phyloP scores from a whole-genome alignment of 257 asterid species.

The Solanum chiquidenum region DNA sequence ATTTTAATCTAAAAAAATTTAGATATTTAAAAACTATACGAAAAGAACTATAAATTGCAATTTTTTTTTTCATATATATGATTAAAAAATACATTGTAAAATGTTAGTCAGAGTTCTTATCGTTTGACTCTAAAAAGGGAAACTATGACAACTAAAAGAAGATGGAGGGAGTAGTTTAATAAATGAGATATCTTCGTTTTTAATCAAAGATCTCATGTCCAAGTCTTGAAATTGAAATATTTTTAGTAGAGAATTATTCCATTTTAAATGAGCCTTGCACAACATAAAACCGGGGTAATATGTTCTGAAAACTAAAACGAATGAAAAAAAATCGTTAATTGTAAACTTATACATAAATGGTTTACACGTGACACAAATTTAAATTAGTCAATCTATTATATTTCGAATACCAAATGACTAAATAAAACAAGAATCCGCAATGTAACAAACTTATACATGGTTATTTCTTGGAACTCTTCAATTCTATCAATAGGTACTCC shows the following conservation, averaged over 20 bases:
- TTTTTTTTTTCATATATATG: too few relatives aligned
- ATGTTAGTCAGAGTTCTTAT: too few relatives aligned
- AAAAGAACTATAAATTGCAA: too few relatives aligned
- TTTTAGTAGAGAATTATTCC: not conserved
- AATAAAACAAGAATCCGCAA: not conserved
- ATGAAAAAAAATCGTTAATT: too few relatives aligned
- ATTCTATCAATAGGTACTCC: not conserved
- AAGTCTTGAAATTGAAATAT: not conserved
- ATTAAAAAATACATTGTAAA: too few relatives aligned
- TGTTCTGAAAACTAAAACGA: too few relatives aligned
- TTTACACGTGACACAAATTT: not conserved
- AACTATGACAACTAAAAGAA: too few relatives aligned
- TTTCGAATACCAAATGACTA: not conserved
- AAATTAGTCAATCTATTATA: not conserved
- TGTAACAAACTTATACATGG: not conserved
- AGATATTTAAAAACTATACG: too few relatives aligned
- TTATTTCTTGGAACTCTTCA: not conserved
- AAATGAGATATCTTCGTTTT: not conserved
- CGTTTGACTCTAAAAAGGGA: too few relatives aligned
- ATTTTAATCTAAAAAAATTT: too few relatives aligned
- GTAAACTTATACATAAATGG: not conserved
- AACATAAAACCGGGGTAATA: too few relatives aligned
- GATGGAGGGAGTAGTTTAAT: too few relatives aligned
- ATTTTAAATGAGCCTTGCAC: not conserved
- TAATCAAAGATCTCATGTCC: not conserved